A percentile compares a stretch with the other conserved stretches of the same genome.
Evolutionary conservation across 257 asterid genomes (phyloP).

Genomic region (Cordia subcordata): DNA sequence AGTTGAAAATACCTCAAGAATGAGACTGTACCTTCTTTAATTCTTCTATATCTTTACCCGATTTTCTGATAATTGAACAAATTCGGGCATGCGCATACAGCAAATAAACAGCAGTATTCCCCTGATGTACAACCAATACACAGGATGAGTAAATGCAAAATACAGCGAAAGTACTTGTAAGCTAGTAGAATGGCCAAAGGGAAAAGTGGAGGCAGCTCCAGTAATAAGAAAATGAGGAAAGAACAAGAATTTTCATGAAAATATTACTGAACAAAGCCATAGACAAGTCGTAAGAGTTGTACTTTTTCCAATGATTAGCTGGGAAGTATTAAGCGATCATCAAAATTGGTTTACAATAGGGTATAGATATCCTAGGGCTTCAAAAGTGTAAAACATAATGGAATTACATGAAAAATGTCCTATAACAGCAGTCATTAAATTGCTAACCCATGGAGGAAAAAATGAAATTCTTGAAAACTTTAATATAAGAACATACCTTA

Average conservation of each 20-base stretch:
- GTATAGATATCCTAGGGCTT: too few species aligned
- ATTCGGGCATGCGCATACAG: constrained; percentile 97
- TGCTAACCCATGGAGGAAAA: background rate
- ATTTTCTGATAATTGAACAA: constrained; percentile 88
- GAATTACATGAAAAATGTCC: too few species aligned
- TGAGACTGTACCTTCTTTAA: constrained; percentile 51
- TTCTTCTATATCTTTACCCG: constrained; percentile 75
- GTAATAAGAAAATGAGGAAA: too few species aligned
- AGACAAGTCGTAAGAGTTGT: background rate
- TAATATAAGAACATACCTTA: constrained; percentile 45
- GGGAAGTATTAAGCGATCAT: too few species aligned
- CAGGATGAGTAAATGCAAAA: background rate
- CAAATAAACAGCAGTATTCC: constrained; percentile 93
- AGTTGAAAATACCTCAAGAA: too few species aligned
- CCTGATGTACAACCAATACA: constrained; percentile 40
- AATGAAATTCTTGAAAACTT: background rate
- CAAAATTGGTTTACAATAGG: too few species aligned
- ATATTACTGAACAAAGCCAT: too few species aligned
- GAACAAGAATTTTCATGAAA: background rate
- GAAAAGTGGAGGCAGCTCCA: too few species aligned
- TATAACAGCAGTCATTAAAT: background rate
- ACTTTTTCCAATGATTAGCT: background rate
- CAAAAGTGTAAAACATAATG: too few species aligned
- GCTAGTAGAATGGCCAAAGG: too few species aligned
- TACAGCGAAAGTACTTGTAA: too few species aligned